phyloP scores from a whole-genome alignment of 73 alveolate genomes.

The Paraurostyla sp. region DNA sequence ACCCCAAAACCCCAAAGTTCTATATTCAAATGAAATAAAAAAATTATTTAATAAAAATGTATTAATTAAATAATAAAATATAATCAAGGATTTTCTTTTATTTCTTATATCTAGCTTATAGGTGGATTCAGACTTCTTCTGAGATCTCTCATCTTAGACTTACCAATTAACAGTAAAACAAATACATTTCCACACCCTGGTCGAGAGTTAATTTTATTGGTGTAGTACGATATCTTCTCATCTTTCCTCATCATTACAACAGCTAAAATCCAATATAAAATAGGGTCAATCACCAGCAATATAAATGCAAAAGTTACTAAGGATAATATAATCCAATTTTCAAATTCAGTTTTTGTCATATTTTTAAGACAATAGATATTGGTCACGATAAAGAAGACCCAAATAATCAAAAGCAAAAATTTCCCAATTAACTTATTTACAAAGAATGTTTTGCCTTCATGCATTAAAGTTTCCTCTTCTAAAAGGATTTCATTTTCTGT shows the following conservation, averaged over 20 bases:
- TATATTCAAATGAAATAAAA: too few species aligned
- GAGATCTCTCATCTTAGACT: conserved; percentile 28
- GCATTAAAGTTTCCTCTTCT: not conserved
- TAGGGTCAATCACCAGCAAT: not conserved
- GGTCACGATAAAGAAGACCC: not conserved
- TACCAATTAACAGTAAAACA: not conserved
- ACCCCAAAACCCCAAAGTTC: too few species aligned
- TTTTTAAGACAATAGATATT: conserved; percentile 1
- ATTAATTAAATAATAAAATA: too few species aligned
- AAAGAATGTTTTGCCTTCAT: not conserved
- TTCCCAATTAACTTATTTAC: conserved; percentile 4
- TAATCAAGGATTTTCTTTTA: too few species aligned
- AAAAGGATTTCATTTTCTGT: not conserved
- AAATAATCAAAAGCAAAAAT: not conserved
- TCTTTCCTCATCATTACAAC: not conserved
- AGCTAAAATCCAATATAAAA: conserved; percentile 22
- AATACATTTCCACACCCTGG: not conserved
- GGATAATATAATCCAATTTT: not conserved
- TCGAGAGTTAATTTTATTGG: too few species aligned
- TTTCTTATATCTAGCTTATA: too few species aligned
- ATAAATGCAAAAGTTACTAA: not conserved
- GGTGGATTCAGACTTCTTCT: not conserved
- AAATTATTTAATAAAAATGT: too few species aligned
- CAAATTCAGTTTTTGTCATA: not conserved
- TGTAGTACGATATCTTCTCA: not conserved